These are phyloP conservation scores for Plasmodium gonderi DNA, from an alignment of 169 alveolate species.

Conservation along the genomic window DNA sequence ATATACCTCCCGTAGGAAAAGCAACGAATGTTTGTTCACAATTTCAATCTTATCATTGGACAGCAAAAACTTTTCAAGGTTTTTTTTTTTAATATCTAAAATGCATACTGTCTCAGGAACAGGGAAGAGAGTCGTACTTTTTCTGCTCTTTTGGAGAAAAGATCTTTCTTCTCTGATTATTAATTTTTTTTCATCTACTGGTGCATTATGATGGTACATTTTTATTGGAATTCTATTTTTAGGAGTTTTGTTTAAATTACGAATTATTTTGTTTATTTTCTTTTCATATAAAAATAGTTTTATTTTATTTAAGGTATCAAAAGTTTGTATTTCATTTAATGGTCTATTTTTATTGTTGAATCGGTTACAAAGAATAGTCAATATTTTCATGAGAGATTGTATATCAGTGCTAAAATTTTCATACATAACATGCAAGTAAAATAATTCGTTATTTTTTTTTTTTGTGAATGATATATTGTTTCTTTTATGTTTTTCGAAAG, in stretches of 20 bases:
- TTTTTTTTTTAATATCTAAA: slow-evolving; percentile 32
- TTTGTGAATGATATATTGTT: neutral
- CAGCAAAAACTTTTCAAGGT: slow-evolving; percentile 16
- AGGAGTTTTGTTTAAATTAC: neutral
- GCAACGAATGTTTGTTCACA: neutral
- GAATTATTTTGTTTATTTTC: slow-evolving; percentile 4
- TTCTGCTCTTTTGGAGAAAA: neutral
- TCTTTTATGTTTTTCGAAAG: neutral
- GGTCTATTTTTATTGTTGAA: neutral
- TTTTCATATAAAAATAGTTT: slow-evolving; percentile 28
- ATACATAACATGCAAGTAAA: neutral
- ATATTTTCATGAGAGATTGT: neutral
- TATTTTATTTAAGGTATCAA: neutral
- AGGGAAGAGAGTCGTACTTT: neutral
- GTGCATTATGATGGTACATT: neutral
- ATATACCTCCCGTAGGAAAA: slow-evolving; percentile 10
- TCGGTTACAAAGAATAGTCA: neutral
- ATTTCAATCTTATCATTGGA: slow-evolving; percentile 7
- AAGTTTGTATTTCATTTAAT: neutral
- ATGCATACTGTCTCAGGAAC: slow-evolving; percentile 6
- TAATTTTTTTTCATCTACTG: neutral
- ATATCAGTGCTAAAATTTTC: neutral
- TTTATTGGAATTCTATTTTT: neutral
- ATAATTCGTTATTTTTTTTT: neutral
- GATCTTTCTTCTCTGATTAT: neutral